These are phyloP conservation scores for Saksenaea oblongispora DNA, from an alignment of 371 early-diverging fungal species.

Conservation along the genomic window DNA sequence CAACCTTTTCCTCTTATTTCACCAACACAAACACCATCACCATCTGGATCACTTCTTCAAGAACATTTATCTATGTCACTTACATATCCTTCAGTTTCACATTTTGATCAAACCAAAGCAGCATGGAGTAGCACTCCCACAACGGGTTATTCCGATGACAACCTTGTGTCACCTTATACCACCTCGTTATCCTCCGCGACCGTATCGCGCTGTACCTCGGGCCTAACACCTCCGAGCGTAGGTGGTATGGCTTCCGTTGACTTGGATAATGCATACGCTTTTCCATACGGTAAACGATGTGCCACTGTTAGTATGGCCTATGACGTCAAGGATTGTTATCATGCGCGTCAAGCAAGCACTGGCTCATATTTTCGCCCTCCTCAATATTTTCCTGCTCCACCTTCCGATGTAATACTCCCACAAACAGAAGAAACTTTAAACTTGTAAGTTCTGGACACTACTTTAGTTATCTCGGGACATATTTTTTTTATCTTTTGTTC, in stretches of 20 bases:
- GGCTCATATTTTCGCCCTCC: slow-evolving; percentile 2
- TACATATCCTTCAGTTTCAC: not conserved
- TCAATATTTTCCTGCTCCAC: not conserved
- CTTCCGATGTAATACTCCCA: not conserved
- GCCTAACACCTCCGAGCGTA: not conserved
- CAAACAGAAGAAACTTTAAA: slow-evolving; percentile 5
- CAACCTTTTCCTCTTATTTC: not conserved
- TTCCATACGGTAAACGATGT: slow-evolving; percentile 1
- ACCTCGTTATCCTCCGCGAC: not conserved
- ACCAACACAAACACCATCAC: not conserved
- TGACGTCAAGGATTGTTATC: not conserved
- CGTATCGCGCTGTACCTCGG: not conserved
- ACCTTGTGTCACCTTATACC: slow-evolving; percentile 3
- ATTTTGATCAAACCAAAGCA: not conserved
- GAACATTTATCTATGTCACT: not conserved
- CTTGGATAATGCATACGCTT: not conserved
- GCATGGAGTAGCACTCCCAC: slow-evolving; percentile 5
- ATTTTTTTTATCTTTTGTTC: not conserved
- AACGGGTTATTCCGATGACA: slow-evolving; percentile 6
- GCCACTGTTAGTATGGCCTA: not conserved
- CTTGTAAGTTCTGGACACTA: slow-evolving; percentile 3
- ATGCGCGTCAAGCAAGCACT: not conserved
- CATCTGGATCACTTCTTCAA: not conserved
- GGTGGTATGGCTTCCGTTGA: not conserved
- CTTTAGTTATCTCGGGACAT: not conserved